Evolutionary conservation across 331 rosid genomes (phyloP).

Genomic region (Quercus phellos): DNA sequence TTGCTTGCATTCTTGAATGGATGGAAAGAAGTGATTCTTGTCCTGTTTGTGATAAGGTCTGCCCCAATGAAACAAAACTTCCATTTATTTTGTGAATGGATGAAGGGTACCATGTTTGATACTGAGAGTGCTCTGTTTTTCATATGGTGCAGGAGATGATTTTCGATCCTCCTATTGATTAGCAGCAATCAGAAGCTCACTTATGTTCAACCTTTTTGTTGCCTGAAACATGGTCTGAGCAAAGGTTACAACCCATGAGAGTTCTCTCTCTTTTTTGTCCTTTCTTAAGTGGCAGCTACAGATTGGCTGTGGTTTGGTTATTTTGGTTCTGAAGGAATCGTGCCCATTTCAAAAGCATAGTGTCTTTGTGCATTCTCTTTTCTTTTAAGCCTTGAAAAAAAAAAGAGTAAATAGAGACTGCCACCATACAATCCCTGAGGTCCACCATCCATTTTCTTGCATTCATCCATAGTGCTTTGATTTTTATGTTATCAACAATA

Average conservation of each 20-base stretch:
- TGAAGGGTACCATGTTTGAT: neutral
- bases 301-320: conserved; percentile 17
- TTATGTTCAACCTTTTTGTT: conserved; percentile 6
- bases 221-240: conserved; percentile 29
- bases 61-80: conserved; percentile 10
- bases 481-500: neutral
- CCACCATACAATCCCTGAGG: conserved; percentile 13
- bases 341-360: conserved; percentile 27
- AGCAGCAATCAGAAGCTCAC: conserved; percentile 25
- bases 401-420: conserved; percentile 17
- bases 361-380: conserved; percentile 16
- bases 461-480: neutral
- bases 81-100: conserved; percentile 2
- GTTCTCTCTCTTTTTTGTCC: conserved; percentile 2
- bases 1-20: conserved; percentile 97
- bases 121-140: neutral
- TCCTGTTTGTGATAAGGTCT: conserved; percentile 92
- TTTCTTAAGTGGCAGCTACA: conserved; percentile 9
- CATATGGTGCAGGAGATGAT: conserved; percentile 64
- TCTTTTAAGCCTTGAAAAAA: conserved; percentile 3
- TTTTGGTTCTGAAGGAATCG: conserved; percentile 30
- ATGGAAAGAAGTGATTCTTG: conserved; percentile 93
- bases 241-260: conserved; percentile 24
- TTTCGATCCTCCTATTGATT: conserved; percentile 65
- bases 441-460: conserved; percentile 9